Conservation (phyloP, 352 stramenopile genomes). For the Phytophthora foliorum region DNA sequence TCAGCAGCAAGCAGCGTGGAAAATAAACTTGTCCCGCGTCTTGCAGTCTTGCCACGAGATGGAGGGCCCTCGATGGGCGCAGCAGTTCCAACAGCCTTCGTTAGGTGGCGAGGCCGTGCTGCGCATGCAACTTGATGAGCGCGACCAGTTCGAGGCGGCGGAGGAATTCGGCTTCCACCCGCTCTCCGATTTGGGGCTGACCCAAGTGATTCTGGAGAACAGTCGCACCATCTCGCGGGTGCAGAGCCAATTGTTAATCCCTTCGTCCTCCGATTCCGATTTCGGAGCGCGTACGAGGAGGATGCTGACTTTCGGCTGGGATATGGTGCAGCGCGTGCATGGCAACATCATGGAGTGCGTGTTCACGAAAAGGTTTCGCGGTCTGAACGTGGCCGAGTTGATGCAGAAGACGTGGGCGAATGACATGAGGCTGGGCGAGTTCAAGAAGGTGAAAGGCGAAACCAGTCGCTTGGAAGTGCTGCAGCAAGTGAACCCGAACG, state of each 20-base stretch:
- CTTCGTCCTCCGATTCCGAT: slow-evolving; percentile 31
- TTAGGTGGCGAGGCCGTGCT: slow-evolving; percentile 17
- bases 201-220: slow-evolving; percentile 46
- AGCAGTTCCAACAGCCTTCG: slow-evolving; percentile 30
- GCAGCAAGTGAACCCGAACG: slow-evolving; percentile 46
- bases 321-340: slow-evolving; percentile 43
- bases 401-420: slow-evolving; percentile 56
- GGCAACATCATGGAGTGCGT: slow-evolving; percentile 49
- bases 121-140: slow-evolving; percentile 28
- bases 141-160: slow-evolving; percentile 32
- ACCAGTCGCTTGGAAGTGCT: slow-evolving; percentile 47
- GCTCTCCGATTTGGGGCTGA: slow-evolving; percentile 40
- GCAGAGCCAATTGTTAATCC: slow-evolving; percentile 30
- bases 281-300: slow-evolving; percentile 16
- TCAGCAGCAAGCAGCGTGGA: slow-evolving; percentile 47
- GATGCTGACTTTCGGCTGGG: slow-evolving; percentile 46
- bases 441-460: slow-evolving; percentile 53
- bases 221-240: slow-evolving; percentile 32
- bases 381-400: slow-evolving; percentile 35
- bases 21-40: slow-evolving; percentile 40
- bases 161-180: slow-evolving; percentile 46
- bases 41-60: slow-evolving; percentile 32
- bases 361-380: slow-evolving; percentile 48
- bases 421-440: slow-evolving; percentile 46
- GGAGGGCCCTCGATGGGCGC: slow-evolving; percentile 24